phyloP scores from a whole-genome alignment of 768 basidiomycete genomes.

The Mycena filopes region DNA sequence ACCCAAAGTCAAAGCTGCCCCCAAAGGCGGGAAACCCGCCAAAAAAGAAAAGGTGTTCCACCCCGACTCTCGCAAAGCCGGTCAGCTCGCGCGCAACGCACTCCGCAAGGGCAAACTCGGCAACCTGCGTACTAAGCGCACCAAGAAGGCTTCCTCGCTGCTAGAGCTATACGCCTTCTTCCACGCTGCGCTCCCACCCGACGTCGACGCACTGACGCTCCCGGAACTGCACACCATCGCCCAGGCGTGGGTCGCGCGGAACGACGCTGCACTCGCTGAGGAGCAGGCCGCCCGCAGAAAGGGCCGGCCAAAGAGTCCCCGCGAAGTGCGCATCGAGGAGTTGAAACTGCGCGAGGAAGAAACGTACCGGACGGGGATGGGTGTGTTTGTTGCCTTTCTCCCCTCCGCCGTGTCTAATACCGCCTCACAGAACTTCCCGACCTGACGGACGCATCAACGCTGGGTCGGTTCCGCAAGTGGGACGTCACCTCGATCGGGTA shows the following conservation, averaged over 20 bases:
- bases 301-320: slow-evolving; percentile 79
- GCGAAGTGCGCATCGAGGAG: slow-evolving; percentile 76
- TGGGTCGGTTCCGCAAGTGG: slow-evolving; percentile 80
- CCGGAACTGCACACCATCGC: slow-evolving; percentile 74
- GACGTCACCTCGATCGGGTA: slow-evolving; percentile 80
- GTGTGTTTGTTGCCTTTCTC: slow-evolving; percentile 57
- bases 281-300: slow-evolving; percentile 73
- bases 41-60: slow-evolving; percentile 80
- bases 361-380: slow-evolving; percentile 83
- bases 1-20: slow-evolving; percentile 51
- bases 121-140: slow-evolving; percentile 63
- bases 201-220: slow-evolving; percentile 64
- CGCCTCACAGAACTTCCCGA: slow-evolving; percentile 74
- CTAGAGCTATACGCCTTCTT: slow-evolving; percentile 83
- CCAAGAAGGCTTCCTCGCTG: slow-evolving; percentile 57
- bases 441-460: slow-evolving; percentile 76
- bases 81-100: slow-evolving; percentile 73
- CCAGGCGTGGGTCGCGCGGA: slow-evolving; percentile 78
- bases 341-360: slow-evolving; percentile 75
- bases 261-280: slow-evolving; percentile 70
- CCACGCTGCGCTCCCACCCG: slow-evolving; percentile 72
- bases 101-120: slow-evolving; percentile 76
- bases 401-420: no score
- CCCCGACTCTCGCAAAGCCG: slow-evolving; percentile 86
- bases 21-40: slow-evolving; percentile 52